These are phyloP conservation scores for Choricystis sp. DNA, from an alignment of 139 green algal species.

Conservation along the genomic window DNA sequence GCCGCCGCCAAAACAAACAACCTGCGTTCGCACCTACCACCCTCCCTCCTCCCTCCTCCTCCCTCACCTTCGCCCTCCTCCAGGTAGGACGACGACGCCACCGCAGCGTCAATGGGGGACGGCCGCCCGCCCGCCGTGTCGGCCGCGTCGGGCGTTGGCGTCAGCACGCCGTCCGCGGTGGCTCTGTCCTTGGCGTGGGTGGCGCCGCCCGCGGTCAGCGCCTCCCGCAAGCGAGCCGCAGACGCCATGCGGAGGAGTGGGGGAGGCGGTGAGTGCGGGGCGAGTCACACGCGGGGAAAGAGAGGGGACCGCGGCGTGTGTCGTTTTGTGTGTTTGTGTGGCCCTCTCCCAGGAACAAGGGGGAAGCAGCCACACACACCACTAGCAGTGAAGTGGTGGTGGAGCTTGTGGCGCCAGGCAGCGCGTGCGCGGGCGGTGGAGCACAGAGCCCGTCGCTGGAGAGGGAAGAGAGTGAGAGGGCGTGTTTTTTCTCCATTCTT, in stretches of 20 bases:
- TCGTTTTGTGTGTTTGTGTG: too few species aligned
- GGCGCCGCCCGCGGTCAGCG: slow-evolving; percentile 29
- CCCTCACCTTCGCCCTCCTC: slow-evolving; percentile 43
- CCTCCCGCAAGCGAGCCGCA: slow-evolving; percentile 33
- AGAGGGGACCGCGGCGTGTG: too few species aligned
- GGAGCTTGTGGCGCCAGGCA: too few species aligned
- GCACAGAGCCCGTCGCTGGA: too few species aligned
- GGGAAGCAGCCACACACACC: too few species aligned
- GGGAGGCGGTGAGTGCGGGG: background rate
- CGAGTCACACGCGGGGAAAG: too few species aligned
- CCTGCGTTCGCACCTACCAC: background rate
- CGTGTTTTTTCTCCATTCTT: too few species aligned
- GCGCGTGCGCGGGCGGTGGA: too few species aligned
- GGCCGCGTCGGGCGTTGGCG: slow-evolving; percentile 53
- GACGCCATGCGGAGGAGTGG: slow-evolving; percentile 8
- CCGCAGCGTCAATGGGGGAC: slow-evolving; percentile 39
- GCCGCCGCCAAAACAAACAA: background rate
- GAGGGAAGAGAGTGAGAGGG: too few species aligned
- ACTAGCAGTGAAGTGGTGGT: too few species aligned
- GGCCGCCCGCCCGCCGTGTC: slow-evolving; percentile 39
- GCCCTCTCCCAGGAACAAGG: too few species aligned
- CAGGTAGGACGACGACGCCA: slow-evolving; percentile 44
- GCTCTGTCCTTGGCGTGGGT: slow-evolving; percentile 41
- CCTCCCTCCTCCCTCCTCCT: background rate
- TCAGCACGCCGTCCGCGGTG: slow-evolving; percentile 54